Conservation (phyloP, 306 rosid genomes). For the Begonia peltatifolia region DNA sequence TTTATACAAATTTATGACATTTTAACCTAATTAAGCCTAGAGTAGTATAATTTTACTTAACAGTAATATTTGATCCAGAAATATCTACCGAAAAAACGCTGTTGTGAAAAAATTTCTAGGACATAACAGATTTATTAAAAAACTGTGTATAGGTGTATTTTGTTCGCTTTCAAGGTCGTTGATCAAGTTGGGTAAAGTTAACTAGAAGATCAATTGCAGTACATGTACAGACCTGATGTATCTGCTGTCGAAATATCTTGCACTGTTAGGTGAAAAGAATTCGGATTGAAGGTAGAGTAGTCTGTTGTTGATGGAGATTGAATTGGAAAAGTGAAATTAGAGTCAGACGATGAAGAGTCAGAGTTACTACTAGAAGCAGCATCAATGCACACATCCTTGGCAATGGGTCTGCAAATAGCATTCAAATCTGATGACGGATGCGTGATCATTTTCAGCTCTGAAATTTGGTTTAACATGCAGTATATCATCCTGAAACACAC, state of each 20-base stretch:
- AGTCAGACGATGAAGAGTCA: slow-evolving; percentile 60
- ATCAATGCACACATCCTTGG: slow-evolving; percentile 27
- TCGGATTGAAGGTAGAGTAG: slow-evolving; percentile 22
- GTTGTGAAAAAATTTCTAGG: no score
- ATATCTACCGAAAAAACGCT: no score
- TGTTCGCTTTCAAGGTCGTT: no score
- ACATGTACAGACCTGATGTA: slow-evolving; percentile 31
- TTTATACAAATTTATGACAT: background rate
- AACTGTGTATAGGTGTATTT: no score
- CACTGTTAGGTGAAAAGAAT: slow-evolving; percentile 33
- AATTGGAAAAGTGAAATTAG: slow-evolving; percentile 62
- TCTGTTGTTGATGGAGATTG: slow-evolving; percentile 27
- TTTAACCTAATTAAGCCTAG: background rate
- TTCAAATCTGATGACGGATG: slow-evolving; percentile 52
- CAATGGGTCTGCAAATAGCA: slow-evolving; percentile 45
- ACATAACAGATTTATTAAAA: no score
- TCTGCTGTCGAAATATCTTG: slow-evolving; percentile 64
- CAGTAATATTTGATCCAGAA: no score
- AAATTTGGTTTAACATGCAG: slow-evolving; percentile 74
- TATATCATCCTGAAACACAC: slow-evolving; percentile 95
- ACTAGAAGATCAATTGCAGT: background rate
- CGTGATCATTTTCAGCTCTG: slow-evolving; percentile 59
- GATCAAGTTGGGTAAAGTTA: no score
- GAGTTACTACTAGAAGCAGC: slow-evolving; percentile 73
- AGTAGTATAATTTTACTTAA: no score